A percentile compares a stretch with the other conserved stretches of the same genome.
These are phyloP conservation scores for Prunus davidiana DNA, from an alignment of 306 rosid genomes.

Conservation along the genomic window DNA sequence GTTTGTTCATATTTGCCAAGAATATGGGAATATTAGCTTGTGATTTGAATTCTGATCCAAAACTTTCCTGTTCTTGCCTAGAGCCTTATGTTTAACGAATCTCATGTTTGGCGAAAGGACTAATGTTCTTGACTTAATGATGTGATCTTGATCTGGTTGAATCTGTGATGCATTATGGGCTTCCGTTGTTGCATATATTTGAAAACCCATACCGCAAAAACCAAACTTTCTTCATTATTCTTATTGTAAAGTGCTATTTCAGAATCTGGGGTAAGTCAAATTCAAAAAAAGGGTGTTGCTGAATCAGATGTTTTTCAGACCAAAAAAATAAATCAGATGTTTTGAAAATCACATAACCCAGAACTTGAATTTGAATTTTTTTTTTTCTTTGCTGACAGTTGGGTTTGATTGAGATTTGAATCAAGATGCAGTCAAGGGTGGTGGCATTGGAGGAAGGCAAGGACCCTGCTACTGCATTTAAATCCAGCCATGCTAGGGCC, in stretches of 20 bases:
- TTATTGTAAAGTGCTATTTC: background rate
- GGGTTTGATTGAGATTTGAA: conserved; percentile 31
- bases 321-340: conserved; percentile 22
- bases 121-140: conserved; percentile 11
- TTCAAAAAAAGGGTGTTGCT: background rate
- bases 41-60: conserved; percentile 22
- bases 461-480: conserved; percentile 43
- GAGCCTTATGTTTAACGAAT: background rate
- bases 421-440: conserved; percentile 57
- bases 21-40: background rate
- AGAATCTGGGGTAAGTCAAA: background rate
- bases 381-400: conserved; percentile 4
- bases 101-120: conserved; percentile 18
- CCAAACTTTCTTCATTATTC: background rate
- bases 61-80: conserved; percentile 3
- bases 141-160: conserved; percentile 27
- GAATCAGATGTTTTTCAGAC: conserved; percentile 16
- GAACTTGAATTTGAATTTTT: conserved; percentile 28
- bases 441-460: conserved; percentile 74
- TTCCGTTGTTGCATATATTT: conserved; percentile 10
- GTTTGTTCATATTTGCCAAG: conserved; percentile 11
- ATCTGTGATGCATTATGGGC: conserved; percentile 27
- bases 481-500: conserved; percentile 53
- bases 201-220: conserved; percentile 25
- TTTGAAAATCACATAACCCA: background rate